Evolutionary conservation across 768 basidiomycete genomes (phyloP).

Genomic region (Agaricus subrufescens): DNA sequence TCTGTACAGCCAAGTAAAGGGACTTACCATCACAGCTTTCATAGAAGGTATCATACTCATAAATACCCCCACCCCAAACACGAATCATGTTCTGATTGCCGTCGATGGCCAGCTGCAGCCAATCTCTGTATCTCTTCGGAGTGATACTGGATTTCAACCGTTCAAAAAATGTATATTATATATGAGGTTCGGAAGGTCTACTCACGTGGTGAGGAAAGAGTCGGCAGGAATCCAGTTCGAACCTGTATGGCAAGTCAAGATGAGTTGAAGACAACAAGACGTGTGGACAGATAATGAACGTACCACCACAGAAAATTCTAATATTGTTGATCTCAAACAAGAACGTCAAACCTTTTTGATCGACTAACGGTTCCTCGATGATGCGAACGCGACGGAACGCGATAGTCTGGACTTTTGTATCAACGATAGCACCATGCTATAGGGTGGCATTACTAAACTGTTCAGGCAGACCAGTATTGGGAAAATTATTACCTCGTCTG

Average conservation of each 20-base stretch:
- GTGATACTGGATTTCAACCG: slow-evolving; percentile 29
- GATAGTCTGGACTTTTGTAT: slow-evolving; percentile 52
- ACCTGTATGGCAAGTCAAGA: slow-evolving; percentile 31
- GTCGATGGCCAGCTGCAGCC: slow-evolving; percentile 81
- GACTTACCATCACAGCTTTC: slow-evolving; percentile 70
- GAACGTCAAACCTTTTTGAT: slow-evolving; percentile 77
- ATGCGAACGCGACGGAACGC: slow-evolving; percentile 78
- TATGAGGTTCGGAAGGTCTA: not conserved
- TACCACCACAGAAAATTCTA: slow-evolving; percentile 83
- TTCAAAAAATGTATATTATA: not conserved
- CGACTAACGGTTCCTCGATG: slow-evolving; percentile 76
- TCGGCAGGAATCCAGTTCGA: slow-evolving; percentile 96
- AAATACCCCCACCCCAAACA: slow-evolving; percentile 94
- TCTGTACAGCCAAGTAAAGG: not conserved
- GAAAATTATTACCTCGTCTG: slow-evolving; percentile 42
- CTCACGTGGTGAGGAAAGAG: slow-evolving; percentile 80
- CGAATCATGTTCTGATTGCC: slow-evolving; percentile 93
- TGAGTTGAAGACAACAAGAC: not conserved
- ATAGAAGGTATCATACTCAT: slow-evolving; percentile 80
- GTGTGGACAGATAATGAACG: slow-evolving; percentile 10
- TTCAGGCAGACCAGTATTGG: not conserved
- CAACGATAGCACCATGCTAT: slow-evolving; percentile 49
- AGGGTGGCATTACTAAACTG: not conserved
- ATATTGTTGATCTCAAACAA: slow-evolving; percentile 89
- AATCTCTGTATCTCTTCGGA: slow-evolving; percentile 60